Conservation (phyloP, 2,329 filamentous ascomycete genomes). For the Didymella arachidicola region DNA sequence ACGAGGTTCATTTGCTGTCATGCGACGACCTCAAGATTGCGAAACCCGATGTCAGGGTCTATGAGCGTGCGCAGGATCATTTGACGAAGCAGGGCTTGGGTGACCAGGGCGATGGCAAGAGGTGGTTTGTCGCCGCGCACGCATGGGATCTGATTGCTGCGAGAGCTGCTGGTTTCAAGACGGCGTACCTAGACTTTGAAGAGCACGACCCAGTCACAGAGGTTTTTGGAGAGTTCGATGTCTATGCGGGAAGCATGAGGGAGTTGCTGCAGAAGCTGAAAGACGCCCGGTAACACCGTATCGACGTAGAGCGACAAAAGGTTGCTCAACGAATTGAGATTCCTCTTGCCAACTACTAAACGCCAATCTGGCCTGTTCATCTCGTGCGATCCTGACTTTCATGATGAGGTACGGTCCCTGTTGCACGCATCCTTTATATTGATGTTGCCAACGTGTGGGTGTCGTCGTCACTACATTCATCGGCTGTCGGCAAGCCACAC, state of each 20-base stretch:
- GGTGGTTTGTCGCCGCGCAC: constrained; percentile 41
- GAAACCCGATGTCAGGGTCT: constrained; percentile 34
- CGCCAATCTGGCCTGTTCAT: too few relatives aligned
- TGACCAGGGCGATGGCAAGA: constrained; percentile 20
- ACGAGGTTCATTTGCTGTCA: constrained; percentile 30
- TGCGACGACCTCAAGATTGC: constrained; percentile 33
- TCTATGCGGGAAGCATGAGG: constrained; percentile 36
- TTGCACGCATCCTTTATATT: not conserved
- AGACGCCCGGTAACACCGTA: not conserved
- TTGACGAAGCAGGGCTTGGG: constrained; percentile 19
- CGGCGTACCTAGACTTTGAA: constrained; percentile 37
- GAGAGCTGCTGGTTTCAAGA: constrained; percentile 34
- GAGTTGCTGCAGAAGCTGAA: constrained; percentile 33
- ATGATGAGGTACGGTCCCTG: too few relatives aligned
- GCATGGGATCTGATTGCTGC: constrained; percentile 37
- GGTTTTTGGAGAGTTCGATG: constrained; percentile 36
- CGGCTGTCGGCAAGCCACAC: not conserved
- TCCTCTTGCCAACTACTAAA: not conserved
- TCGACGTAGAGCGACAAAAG: not conserved
- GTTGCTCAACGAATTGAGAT: not conserved
- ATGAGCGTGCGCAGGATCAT: constrained; percentile 30
- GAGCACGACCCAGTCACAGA: constrained; percentile 36
- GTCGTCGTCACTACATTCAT: not conserved
- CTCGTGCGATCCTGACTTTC: too few relatives aligned
- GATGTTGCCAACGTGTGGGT: not conserved